Evolutionary conservation across 2,329 filamentous ascomycete species (phyloP), one percentile per base, ranked within the genome.

Genomic region (Catunica adiposa): DNA sequence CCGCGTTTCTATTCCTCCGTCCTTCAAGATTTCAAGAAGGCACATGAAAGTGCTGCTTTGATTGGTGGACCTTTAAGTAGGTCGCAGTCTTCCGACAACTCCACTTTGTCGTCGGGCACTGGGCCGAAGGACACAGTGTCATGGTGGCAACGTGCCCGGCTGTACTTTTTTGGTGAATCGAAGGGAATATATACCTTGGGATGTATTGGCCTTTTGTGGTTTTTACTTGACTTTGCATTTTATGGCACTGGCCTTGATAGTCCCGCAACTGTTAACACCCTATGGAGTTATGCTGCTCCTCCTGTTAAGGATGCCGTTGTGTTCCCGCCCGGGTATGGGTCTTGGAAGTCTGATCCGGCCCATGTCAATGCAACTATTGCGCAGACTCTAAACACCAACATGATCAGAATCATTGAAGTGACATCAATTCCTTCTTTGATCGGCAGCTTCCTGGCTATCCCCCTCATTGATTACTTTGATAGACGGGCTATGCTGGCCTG

Each of bases 141-240:
- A 11, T 56, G 57, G 59, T 58, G 48, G 42, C 34, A 51, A 14
- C 48, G 54, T 1, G 48, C 58, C 23, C 54, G 46, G 11, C 42
- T 23, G 20, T 62, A 62, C 59, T 58, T 59, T n/a, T 50, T 26
- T 29, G 56, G 58, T 3, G 58, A 60, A 4, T 53, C 59, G 15
- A 37, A 57, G 61, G 66, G 20, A 65, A 67, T 62, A 66, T 64
- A 67, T 60, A 62, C 69, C 54, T 61, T 71, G 7, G 58, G 68
- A 9, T 66, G 65, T 29, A 75, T 75, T 1, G 70, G 72, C 0
- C 62, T 71, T 34, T 67, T 71, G 48, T 78, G 76, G 75, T 68
- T 76, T 15, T 66, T 78, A 1, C 65, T 78, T n/a, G 75, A 78
- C 51, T 68, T 78, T 55, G 73, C 71, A 1, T 78, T 77, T 57